Evolutionary conservation across 768 basidiomycete genomes (phyloP), one percentile per base, ranked within the genome.

Genomic region (Inosperma sp.): DNA sequence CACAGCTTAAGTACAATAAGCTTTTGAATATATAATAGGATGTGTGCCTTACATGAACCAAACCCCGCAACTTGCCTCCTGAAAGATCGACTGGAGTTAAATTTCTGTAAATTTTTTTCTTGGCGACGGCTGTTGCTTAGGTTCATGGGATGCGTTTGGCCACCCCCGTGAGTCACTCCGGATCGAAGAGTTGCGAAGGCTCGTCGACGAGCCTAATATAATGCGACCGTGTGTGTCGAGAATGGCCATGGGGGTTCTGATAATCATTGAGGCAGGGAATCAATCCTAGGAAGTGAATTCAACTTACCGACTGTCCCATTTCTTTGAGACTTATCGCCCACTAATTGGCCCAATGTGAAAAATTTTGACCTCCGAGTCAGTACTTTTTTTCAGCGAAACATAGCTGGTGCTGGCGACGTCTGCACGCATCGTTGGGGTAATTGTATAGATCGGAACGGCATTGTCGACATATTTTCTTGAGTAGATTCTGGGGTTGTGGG

Each of bases 41-140:
- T 9, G 10, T 3, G 17, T 22, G 6, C 5, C 27, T 7, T 31
- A 51, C 49, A 12, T 13, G 49, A 51, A n/a, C 16, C n/a, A 21
- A 42, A 43, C 12, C 39, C 39, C n/a, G 49, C 49, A 12, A 51
- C 14, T 16, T n/a, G n/a, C n/a, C 49, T 8, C 22, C n/a, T 7
- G 25, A 51, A 51, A 10, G 25, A 29, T 4, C 26, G 21, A 4
- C 3, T 5, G 6, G 13, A 2, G 23, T 48, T 48, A 17, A 48
- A 25, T 2, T 19, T 4, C 26, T 48, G 10, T 12, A 48, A 2
- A 5, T 14, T 12, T n/a, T 5, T 23, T 7, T 31, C 47, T 8
- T 48, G 21, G 2, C 13, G 5, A 3, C 9, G n/a, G 9, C 10
- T 10, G 26, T 21, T 48, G 7, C 22, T 7, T 12, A 46, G 22